phyloP scores from a whole-genome alignment of 345 rosid species.

The Eucalyptus erythrocorys region DNA sequence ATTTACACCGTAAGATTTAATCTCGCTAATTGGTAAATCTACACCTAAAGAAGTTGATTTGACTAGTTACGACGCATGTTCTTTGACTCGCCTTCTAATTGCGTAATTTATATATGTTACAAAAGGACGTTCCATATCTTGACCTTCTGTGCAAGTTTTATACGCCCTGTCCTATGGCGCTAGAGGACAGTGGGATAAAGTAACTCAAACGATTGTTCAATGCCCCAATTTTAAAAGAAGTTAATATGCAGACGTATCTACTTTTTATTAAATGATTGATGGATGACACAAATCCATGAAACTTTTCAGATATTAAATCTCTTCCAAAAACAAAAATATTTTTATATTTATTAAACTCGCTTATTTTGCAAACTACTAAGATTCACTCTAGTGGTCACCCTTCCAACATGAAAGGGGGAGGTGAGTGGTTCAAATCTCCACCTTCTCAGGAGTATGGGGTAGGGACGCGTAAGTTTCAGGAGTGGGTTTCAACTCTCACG shows the following conservation, averaged over 20 bases:
- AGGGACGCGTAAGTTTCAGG: too few relatives aligned
- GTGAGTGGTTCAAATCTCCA: too few relatives aligned
- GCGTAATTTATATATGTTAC: neutral
- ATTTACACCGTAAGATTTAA: neutral
- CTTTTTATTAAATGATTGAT: neutral
- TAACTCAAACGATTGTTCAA: neutral
- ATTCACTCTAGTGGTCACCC: too few relatives aligned
- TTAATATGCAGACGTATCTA: neutral
- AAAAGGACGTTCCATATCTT: neutral
- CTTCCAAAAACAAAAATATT: neutral
- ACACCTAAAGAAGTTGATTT: neutral
- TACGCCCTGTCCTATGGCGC: neutral
- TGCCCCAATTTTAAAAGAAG: neutral
- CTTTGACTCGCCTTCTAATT: neutral
- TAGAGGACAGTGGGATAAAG: neutral
- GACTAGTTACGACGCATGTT: neutral
- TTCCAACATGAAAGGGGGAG: too few relatives aligned
- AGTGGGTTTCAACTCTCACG: too few relatives aligned
- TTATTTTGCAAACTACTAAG: neutral
- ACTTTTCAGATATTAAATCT: neutral
- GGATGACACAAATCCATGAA: neutral
- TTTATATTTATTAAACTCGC: neutral
- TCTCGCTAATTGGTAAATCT: too few relatives aligned
- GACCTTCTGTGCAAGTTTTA: neutral
- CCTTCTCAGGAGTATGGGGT: too few relatives aligned